phyloP scores from a whole-genome alignment of 345 rosid genomes.

The Bruguiera sexangula region DNA sequence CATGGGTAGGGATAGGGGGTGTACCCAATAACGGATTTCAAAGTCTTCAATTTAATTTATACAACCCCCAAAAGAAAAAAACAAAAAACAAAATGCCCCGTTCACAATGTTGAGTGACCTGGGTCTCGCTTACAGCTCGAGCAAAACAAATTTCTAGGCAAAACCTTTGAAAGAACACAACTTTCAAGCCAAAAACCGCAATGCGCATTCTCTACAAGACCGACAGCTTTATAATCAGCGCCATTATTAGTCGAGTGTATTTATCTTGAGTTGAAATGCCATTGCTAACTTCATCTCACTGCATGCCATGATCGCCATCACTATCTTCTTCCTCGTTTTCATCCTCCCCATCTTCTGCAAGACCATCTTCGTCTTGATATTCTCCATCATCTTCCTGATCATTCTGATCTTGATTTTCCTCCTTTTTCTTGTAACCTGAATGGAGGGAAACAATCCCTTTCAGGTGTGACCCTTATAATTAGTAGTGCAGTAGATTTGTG shows the following conservation, averaged over 20 bases:
- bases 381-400: conserved; percentile 4
- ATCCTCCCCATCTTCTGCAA: neutral
- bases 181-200: no score
- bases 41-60: no score
- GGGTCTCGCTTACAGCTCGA: neutral
- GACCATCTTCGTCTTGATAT: neutral
- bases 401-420: neutral
- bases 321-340: conserved; percentile 17
- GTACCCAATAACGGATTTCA: no score
- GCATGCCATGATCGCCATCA: neutral
- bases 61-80: no score
- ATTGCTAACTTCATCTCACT: no score
- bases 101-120: neutral
- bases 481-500: neutral
- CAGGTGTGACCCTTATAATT: neutral
- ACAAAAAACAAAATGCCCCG: neutral
- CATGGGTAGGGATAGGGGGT: no score
- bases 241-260: no score
- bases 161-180: no score
- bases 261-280: no score
- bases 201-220: no score
- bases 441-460: neutral
- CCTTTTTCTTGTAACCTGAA: conserved; percentile 18
- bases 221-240: no score
- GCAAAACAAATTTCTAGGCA: neutral